Percentiles rank a stretch among this genome's conserved stretches.
Evolutionary conservation across 1,139 yeast genomes (phyloP).

Genomic region (Geotrichum restrictum): DNA sequence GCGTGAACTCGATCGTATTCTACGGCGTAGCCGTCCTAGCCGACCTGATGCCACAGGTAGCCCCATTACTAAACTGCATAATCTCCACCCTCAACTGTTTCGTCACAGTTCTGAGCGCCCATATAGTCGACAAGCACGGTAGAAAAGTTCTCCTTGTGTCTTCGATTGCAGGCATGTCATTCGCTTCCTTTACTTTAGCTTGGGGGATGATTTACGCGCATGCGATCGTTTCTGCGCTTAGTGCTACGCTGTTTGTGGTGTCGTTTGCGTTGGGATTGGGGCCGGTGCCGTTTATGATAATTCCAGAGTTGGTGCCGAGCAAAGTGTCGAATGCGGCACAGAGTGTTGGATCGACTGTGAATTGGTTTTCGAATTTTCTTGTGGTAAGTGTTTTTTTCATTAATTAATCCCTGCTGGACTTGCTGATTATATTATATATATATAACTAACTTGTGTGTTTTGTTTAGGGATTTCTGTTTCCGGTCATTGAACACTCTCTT

Average conservation of each 20-base stretch:
- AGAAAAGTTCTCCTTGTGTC: slow-evolving; percentile 65
- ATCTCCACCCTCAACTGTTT: slow-evolving; percentile 70
- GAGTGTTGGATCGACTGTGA: slow-evolving; percentile 84
- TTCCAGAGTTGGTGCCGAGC: slow-evolving; percentile 82
- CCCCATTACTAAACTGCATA: slow-evolving; percentile 66
- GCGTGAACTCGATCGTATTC: slow-evolving; percentile 85
- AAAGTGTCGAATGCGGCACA: slow-evolving; percentile 84
- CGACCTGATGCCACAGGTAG: slow-evolving; percentile 61
- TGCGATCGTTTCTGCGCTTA: slow-evolving; percentile 55
- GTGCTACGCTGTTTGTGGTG: slow-evolving; percentile 70
- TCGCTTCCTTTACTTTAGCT: slow-evolving; percentile 60
- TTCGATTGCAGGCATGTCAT: slow-evolving; percentile 67
- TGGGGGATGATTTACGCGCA: slow-evolving; percentile 54
- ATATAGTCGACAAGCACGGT: slow-evolving; percentile 71
- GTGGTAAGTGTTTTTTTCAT: slow-evolving; percentile 19
- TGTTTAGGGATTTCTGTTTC: slow-evolving; percentile 63
- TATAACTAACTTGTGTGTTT: too few species aligned
- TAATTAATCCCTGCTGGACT: too few species aligned
- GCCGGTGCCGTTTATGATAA: slow-evolving; percentile 85
- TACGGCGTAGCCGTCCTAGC: slow-evolving; percentile 84
- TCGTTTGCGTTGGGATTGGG: slow-evolving; percentile 90
- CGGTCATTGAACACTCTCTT: slow-evolving; percentile 56
- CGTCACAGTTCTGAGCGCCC: slow-evolving; percentile 69
- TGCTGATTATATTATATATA: too few species aligned
- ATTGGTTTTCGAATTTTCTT: slow-evolving; percentile 84